Conservation (phyloP, 805 yeast species). For the Candida pseudofarinosa region DNA sequence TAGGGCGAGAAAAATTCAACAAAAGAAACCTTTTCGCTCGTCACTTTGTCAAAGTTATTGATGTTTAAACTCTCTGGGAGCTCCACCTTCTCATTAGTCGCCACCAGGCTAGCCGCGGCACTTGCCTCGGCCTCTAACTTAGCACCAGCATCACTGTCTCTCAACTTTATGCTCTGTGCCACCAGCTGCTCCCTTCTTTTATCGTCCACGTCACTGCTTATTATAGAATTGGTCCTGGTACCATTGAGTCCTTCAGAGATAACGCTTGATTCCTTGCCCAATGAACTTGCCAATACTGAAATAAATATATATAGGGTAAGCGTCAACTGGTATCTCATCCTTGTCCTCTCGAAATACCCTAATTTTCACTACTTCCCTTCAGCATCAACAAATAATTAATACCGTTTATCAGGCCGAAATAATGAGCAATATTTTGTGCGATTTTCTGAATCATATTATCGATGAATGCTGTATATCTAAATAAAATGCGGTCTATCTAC, state of each 20-base stretch:
- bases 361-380: not conserved
- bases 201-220: too few relatives aligned
- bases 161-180: not conserved
- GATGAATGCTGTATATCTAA: constrained; percentile 2
- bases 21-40: constrained; percentile 58
- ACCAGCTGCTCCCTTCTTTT: not conserved
- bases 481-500: constrained; percentile 4
- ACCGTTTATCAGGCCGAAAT: not conserved
- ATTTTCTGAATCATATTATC: not conserved
- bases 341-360: not conserved
- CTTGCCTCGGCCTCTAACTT: constrained; percentile 3
- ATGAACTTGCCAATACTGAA: too few relatives aligned
- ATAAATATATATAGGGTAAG: not conserved
- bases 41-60: constrained; percentile 46
- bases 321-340: not conserved
- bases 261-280: too few relatives aligned
- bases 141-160: constrained; percentile 1
- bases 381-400: not conserved
- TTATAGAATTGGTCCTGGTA: too few relatives aligned
- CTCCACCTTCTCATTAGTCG: constrained; percentile 6
- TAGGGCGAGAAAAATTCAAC: constrained; percentile 90
- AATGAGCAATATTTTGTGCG: not conserved
- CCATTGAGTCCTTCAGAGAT: too few relatives aligned
- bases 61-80: constrained; percentile 51
- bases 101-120: constrained; percentile 5